Evolutionary conservation across 2,329 filamentous ascomycete species (phyloP).

Genomic region (Aspergillus sp.): DNA sequence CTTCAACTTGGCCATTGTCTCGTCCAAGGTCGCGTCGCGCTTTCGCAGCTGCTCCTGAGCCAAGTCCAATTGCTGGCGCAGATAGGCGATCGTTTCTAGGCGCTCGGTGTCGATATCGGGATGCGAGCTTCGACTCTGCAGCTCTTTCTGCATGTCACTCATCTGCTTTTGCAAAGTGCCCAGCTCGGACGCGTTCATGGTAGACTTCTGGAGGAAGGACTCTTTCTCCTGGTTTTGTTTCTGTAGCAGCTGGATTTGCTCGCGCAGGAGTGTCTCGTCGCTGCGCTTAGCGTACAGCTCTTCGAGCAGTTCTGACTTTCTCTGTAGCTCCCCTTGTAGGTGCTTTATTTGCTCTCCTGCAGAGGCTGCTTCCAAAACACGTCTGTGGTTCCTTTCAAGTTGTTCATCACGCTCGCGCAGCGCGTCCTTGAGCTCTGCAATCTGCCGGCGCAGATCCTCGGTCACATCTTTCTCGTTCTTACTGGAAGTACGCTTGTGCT

Average conservation of each 20-base stretch:
- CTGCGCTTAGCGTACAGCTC: constrained; percentile 28
- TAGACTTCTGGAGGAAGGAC: constrained; percentile 27
- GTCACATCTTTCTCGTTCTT: constrained; percentile 21
- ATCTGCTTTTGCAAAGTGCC: constrained; percentile 35
- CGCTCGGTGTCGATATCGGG: constrained; percentile 30
- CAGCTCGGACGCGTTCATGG: constrained; percentile 23
- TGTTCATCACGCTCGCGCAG: constrained; percentile 39
- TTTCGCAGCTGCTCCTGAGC: constrained; percentile 39
- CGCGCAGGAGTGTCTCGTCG: constrained; percentile 30
- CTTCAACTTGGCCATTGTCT: constrained; percentile 34
- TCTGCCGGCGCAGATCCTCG: constrained; percentile 32
- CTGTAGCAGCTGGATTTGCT: constrained; percentile 33
- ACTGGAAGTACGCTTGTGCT: constrained; percentile 22
- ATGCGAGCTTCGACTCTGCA: constrained; percentile 29
- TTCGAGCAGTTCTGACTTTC: constrained; percentile 31
- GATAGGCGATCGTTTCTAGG: constrained; percentile 33
- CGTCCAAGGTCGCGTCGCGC: constrained; percentile 37
- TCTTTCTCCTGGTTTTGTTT: constrained; percentile 32
- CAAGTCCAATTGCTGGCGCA: constrained; percentile 37
- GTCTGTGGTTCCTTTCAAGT: constrained; percentile 33
- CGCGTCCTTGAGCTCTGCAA: constrained; percentile 35
- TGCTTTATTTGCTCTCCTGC: constrained; percentile 42
- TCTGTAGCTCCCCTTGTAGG: constrained; percentile 41
- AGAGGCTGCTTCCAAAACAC: constrained; percentile 38
- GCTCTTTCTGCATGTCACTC: constrained; percentile 34